These are phyloP conservation scores for Vickermania ingenoplastis DNA, from an alignment of 208 protist species.

Conservation along the genomic window DNA sequence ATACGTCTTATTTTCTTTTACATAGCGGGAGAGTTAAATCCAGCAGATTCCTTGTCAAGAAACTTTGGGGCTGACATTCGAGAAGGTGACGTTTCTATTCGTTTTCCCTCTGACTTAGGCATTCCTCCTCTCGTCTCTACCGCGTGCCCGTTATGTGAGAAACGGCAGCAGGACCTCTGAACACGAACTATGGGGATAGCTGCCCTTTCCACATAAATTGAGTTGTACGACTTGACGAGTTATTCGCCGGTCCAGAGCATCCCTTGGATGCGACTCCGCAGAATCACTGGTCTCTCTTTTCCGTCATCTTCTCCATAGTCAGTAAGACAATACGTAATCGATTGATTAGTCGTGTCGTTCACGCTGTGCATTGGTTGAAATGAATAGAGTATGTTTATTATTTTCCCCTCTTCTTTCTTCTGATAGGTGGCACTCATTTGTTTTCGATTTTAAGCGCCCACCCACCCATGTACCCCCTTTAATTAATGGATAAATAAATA, in stretches of 20 bases:
- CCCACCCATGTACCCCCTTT: too few species aligned
- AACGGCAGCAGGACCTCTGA: constrained; percentile 1
- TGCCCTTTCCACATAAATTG: constrained; percentile 1
- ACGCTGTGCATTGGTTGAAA: too few species aligned
- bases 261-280: background rate
- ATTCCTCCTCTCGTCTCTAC: background rate
- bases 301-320: too few species aligned
- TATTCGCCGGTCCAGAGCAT: constrained; percentile 1
- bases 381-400: too few species aligned
- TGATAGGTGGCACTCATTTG: constrained; percentile 33
- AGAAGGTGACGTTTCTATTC: constrained; percentile 1
- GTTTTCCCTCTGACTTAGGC: background rate
- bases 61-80: background rate
- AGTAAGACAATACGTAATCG: too few species aligned
- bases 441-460: constrained; percentile 29
- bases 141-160: constrained; percentile 1
- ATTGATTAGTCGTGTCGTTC: too few species aligned
- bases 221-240: constrained; percentile 1
- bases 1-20: constrained; percentile 2
- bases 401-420: constrained; percentile 49
- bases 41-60: too few species aligned
- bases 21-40: constrained; percentile 1
- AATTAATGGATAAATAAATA: too few species aligned
- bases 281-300: constrained; percentile 2
- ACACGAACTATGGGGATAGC: constrained; percentile 1